Conservation (phyloP, 805 yeast genomes). For the Saccharomycopsis javanensis region DNA sequence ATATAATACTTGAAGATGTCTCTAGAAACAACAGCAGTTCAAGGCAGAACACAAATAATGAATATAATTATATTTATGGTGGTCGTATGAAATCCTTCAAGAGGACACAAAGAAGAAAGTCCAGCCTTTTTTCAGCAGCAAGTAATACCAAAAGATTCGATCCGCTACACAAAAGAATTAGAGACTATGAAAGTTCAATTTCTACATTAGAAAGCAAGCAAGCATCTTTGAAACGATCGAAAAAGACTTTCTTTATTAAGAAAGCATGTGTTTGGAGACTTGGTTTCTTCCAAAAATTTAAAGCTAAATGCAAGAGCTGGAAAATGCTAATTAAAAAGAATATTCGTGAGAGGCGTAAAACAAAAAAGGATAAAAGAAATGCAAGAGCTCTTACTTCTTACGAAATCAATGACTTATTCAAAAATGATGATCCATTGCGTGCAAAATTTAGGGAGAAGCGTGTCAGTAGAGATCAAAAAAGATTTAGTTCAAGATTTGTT, state of each 20-base stretch:
- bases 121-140: neutral
- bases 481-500: neutral
- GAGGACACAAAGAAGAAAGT: neutral
- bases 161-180: neutral
- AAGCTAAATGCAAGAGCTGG: constrained; percentile 2
- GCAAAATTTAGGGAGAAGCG: neutral
- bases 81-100: constrained; percentile 1
- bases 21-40: neutral
- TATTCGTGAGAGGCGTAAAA: neutral
- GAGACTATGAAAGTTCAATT: neutral
- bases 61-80: neutral
- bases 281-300: neutral
- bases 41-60: neutral
- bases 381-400: neutral
- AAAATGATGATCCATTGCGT: neutral
- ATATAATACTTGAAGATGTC: neutral
- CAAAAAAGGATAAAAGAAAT: neutral
- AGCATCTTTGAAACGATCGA: neutral
- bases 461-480: neutral
- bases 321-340: neutral
- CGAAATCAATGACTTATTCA: neutral
- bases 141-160: neutral
- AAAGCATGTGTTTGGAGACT: neutral
- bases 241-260: neutral
- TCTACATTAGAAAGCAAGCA: neutral